phyloP scores from a whole-genome alignment of 1,284 basidiomycete species.

The Fomitiporia mediterranea region DNA sequence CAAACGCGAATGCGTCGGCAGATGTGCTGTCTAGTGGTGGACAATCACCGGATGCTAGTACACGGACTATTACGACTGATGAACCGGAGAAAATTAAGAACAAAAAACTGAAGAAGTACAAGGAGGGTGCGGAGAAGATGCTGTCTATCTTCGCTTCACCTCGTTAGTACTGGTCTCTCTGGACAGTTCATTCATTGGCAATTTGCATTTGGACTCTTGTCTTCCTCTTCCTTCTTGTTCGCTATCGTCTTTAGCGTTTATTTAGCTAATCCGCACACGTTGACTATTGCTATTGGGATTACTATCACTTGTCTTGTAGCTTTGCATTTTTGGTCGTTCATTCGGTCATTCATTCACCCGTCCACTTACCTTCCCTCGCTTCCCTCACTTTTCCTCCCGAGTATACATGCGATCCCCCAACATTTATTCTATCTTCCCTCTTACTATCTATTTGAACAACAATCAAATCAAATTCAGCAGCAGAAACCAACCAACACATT shows the following conservation, averaged over 20 bases:
- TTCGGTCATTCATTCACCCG: constrained; percentile 4
- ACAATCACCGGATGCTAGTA: constrained; percentile 11
- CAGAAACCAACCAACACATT: too few relatives aligned
- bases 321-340: background rate
- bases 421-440: background rate
- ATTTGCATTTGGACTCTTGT: background rate
- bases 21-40: constrained; percentile 17
- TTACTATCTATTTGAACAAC: background rate
- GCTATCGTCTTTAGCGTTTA: background rate
- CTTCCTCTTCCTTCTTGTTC: constrained; percentile 1
- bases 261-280: background rate
- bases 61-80: constrained; percentile 14
- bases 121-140: constrained; percentile 27
- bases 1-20: constrained; percentile 12
- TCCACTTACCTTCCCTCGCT: background rate
- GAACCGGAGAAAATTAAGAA: constrained; percentile 22
- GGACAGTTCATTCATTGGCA: too few relatives aligned
- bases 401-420: background rate
- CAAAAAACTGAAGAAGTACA: constrained; percentile 27
- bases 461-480: constrained; percentile 5
- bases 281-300: too few relatives aligned
- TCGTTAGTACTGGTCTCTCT: too few relatives aligned
- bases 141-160: constrained; percentile 27
- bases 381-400: background rate
- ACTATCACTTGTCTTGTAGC: background rate